Evolutionary conservation across 768 basidiomycete genomes (phyloP), one percentile per base, ranked within the genome.

Genomic region (Tubosaeta sp.): DNA sequence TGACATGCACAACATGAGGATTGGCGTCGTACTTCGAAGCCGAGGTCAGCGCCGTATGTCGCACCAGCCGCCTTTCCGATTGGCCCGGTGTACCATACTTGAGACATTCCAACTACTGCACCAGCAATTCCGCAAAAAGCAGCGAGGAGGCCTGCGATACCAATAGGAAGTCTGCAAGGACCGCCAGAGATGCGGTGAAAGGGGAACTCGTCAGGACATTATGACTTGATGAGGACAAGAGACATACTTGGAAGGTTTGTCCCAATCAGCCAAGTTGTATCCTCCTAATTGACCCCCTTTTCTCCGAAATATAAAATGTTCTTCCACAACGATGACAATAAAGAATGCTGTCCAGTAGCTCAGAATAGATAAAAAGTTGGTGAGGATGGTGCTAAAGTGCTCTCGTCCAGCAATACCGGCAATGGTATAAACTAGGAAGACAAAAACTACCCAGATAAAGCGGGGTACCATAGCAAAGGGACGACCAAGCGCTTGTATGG

Each of bases 31-130:
- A 78, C 75, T 69, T 81, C 80, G 49, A 81, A 80, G 29, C 80
- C 80, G 25, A 81, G 67, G 56, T 81, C 80, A 1, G 76, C 79
- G 27, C 79, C 79, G 35, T 61, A 72, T 11, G 32, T 21, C 3
- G 62, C 69, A 12, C 77, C 77, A 4, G 77, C 73, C 40, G 70
- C 51, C 42, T 58, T 60, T 3, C 71, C 80, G 3, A 80, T 58
- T 0, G 78, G 79, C 1, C 80, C 80, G 2, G 71, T 76, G 49
- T 79, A 80, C 77, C 78, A 78, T 6, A 66, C 68, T 51, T 77
- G 71, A 8, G 79, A 73, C 80, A 81, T 82, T 1, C 77, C 75
- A 6, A 79, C 62, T 1, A 81, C 73, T 0, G 79, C 78, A 1
- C 77, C 77, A 0, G 60, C 73, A 5, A 75, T 72, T 10, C 79